Base-by-base conservation (phyloP, 768 basidiomycete species). In the Pulveroboletus sp. region DNA sequence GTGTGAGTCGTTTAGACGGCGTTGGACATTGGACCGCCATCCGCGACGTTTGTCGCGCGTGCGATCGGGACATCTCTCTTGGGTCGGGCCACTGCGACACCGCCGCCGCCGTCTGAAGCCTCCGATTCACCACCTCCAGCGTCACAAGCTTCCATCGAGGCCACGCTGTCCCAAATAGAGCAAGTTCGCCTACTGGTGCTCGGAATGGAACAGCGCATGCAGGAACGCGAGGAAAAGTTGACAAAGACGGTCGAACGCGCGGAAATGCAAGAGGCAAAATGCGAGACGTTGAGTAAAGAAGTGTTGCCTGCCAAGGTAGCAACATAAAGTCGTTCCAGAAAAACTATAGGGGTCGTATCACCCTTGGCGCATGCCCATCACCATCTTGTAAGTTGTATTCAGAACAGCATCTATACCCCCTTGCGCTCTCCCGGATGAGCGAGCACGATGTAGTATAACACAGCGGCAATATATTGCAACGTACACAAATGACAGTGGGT, bases 181-280 rank as follows among this genome's bases (percentile, higher is more conserved):
- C 81, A 86, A 51, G 74, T 88, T 5, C 77, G 83, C 32, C 65
- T 85, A 53, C 68, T 88, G 18, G 76, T 89, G 15, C 69, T 88
- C 14, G 87, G 87, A 0, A 87, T 89, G 82, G 84, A 88, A 50
- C 81, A 88, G 58, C 76, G 84, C 48, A 70, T 87, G 52, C 77
- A 85, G 50, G 67, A 66, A 14, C 75, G 85, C 31, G 82, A 88
- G 55, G 80, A 79, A 36, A 81, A 80, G 62, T 66, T 89, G 24
- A 58, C 69, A 11, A 82, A 83, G 62, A 78, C 74, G 26, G 69
- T 86, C 15, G 76, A 80, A 59, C 73, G 73, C 24, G 87, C 86
- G 1, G 81, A 85, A 59, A 66, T 66, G 30, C 83, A 86, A 56
- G 72, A 76, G n/a, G 63, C 65, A 45, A 75, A 70, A 56, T 85